Evolutionary conservation across 441 rosid species (phyloP).

Genomic region (Pelargonium hybrid): DNA sequence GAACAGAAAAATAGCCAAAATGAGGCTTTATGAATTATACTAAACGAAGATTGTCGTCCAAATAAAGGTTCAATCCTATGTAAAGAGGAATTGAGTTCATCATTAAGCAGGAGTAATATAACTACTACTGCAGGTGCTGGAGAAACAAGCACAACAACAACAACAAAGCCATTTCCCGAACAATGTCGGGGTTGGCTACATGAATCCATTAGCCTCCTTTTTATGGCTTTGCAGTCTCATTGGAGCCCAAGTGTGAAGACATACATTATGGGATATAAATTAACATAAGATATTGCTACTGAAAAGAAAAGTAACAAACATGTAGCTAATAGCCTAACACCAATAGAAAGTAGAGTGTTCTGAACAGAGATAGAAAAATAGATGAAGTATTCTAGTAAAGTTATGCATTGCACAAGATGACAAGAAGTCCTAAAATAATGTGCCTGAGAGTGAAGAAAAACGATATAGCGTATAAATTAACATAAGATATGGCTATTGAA

Average conservation of each 20-base stretch:
- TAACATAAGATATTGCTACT: too few species aligned
- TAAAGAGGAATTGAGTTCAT: background rate
- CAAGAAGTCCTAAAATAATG: background rate
- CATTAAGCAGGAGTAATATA: too few species aligned
- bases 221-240: too few species aligned
- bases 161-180: too few species aligned
- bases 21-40: background rate
- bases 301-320: background rate
- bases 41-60: background rate
- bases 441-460: background rate
- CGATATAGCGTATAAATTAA: background rate
- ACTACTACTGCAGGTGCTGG: background rate
- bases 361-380: background rate
- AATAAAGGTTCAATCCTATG: background rate
- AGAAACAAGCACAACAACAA: background rate
- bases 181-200: too few species aligned
- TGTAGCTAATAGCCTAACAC: background rate
- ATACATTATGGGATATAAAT: too few species aligned
- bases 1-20: slow-evolving; percentile 2
- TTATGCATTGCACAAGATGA: background rate
- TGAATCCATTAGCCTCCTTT: too few species aligned
- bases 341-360: background rate
- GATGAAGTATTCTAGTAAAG: background rate
- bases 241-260: too few species aligned
- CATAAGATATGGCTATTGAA: background rate